Base-by-base conservation (phyloP, 176 grass and related monocot genomes). In the Oropetium thomaeum region DNA sequence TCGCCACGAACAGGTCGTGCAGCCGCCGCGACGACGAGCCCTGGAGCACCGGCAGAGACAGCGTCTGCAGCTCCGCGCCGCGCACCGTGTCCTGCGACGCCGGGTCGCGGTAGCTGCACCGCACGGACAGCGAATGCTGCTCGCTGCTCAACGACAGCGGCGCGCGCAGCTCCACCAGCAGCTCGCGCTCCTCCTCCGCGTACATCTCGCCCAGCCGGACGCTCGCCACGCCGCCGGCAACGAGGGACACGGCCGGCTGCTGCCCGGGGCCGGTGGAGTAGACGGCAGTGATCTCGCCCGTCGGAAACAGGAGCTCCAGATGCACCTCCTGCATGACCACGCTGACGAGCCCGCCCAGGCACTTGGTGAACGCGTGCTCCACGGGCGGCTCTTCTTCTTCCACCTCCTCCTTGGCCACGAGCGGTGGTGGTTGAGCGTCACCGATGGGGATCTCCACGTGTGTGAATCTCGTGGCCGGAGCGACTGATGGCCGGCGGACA, bases 261-360 rank as follows among this genome's bases (percentile, higher is more conserved):
- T 91, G 89, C 42, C 87, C 91, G 1, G 63, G 70, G 5, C 91
- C 79, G 58, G 81, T 87, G 0, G 84, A 81, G 87, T 99, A 95
- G 45, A 99, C 92, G 14, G 89, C 69, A 6, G 81, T 88, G 80
- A 99, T 92, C 84, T 95, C 87, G 5, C 96, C 92, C 6, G 71
- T 49, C 15, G 87, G 80, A 73, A 99, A 90, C 27, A 7, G 13
- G 1, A 99, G 83, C 25, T 99, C 86, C 31, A 95, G 49, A 16
- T 75, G 78, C 70, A 92, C 92, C 75, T 99, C 87, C 76, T 92
- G 91, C 96, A 99, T 90, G 15, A 99, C 96, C 2, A 99, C 79
- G 81, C 91, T 92, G 1, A 95, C 92, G 2, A 99, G 91, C 1
- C 91, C 91, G 43, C 96, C 96, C 1, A 99, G 74, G 79, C 92